Evolutionary conservation across 805 yeast species (phyloP), one percentile per base, ranked within the genome.

Genomic region (Hanseniaspora taiwanica): DNA sequence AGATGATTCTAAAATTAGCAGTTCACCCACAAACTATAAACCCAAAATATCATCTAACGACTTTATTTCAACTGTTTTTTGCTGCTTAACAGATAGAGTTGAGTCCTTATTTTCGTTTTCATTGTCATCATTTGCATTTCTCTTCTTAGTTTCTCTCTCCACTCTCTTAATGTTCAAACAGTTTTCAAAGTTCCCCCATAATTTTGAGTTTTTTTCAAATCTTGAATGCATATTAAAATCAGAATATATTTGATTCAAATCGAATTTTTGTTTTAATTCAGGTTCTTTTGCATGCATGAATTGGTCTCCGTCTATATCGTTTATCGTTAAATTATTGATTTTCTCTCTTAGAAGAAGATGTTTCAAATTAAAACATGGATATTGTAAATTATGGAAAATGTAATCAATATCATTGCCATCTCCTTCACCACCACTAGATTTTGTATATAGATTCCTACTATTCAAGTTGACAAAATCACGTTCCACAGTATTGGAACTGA

Each of bases 281-380:
- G n/a, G n/a, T n/a, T n/a, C n/a, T n/a, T n/a, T n/a, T n/a, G n/a
- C n/a, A n/a, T n/a, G n/a, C n/a, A n/a, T 14, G n/a, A 25, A 25
- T 14, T 5, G 29, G 29, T 14, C 29, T 12, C n/a, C n/a, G 33
- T 29, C 33, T 4, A 29, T n/a, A 4, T 27, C 32, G 13, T 35
- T 18, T 3, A 40, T 27, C 2, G 40, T 33, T 14, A 41, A 19
- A 12, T 18, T 23, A 21, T 37, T 38, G 4, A 29, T 8, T 17
- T 27, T 20, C 18, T 29, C 17, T 18, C 35, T 37, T 24, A 27
- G 17, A 13, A 37, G n/a, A 17, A 24, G 23, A 16, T 39, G 27
- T 4, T 35, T 27, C 7, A 41, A 21, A 21, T 34, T 35, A 1
- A 25, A 27, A 13, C 38, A 37, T 14, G 43, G 43, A 20, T 23